phyloP scores from a whole-genome alignment of 2,329 filamentous ascomycete species.

The Zymoseptoria passerinii region DNA sequence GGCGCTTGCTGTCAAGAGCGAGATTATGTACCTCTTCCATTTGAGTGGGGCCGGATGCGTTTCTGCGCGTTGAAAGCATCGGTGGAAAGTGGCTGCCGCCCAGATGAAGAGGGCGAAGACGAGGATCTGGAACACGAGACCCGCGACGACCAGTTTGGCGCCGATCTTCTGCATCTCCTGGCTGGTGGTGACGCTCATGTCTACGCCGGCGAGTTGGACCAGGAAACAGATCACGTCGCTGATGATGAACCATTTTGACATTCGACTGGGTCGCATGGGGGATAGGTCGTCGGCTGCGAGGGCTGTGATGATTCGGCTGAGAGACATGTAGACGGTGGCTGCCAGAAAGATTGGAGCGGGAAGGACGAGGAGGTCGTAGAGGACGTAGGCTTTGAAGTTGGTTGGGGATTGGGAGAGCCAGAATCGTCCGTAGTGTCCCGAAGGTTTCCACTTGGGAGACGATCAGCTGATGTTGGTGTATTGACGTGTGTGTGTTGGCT shows the following conservation, averaged over 20 bases:
- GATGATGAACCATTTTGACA: conserved; percentile 49
- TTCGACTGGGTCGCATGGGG: conserved; percentile 36
- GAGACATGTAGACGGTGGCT: conserved; percentile 41
- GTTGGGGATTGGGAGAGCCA: conserved; percentile 31
- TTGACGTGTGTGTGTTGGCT: neutral
- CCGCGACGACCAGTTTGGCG: conserved; percentile 47
- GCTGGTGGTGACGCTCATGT: conserved; percentile 20
- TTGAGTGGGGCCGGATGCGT: conserved; percentile 9
- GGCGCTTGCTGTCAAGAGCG: conserved; percentile 33
- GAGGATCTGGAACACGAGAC: conserved; percentile 50
- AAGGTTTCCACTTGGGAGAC: conserved; percentile 31
- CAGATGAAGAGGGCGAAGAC: conserved; percentile 50
- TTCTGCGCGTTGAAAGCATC: conserved; percentile 20
- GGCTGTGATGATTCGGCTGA: conserved; percentile 32
- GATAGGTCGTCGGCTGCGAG: conserved; percentile 25
- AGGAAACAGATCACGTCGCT: conserved; percentile 48
- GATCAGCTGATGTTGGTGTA: neutral
- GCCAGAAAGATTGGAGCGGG: conserved; percentile 41
- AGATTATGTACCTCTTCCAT: conserved; percentile 32
- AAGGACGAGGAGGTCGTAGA: conserved; percentile 36
- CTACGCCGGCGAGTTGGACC: conserved; percentile 42
- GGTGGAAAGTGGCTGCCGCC: conserved; percentile 44
- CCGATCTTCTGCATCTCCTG: conserved; percentile 29
- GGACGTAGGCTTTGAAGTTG: conserved; percentile 34
- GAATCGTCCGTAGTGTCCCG: conserved; percentile 36